Evolutionary conservation across 768 basidiomycete genomes (phyloP), one percentile per base, ranked within the genome.

Genomic region (Coprinellus aureogranulatus): DNA sequence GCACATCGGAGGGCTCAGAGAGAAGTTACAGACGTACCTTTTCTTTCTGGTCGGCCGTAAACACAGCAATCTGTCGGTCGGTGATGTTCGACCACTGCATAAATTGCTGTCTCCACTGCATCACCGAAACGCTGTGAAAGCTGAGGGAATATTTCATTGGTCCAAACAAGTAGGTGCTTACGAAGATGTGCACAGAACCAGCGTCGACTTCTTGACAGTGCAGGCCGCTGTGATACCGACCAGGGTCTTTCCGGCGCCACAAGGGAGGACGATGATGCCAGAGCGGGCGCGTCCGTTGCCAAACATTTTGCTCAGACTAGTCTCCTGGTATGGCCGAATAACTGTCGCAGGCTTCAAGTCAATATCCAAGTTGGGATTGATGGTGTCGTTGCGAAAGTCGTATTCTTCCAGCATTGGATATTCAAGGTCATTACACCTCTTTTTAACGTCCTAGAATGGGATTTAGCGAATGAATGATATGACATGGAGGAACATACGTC

Each of bases 151-250:
- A 40, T 39, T 4, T 48, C 34, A 48, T 22, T n/a, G n/a, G 22
- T 20, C 14, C 41, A 22, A 52, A 53, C 31, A 60, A 51, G 44
- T 34, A 55, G 54, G 47, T 18, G 80, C 94, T 75, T 72, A 97
- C 94, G 93, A 94, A 48, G 96, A 98, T 23, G 97, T 99, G 73
- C 96, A 98, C 44, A 99, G 77, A 14, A 99, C 95, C 18, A 99
- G 81, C 68, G 94, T 96, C 23, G 94, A 97, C 75, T 99, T 99
- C 78, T 98, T 98, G 77, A 99, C 95, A 26, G 97, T 99, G 68
- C 96, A 98, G 18, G 97, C 97, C 11, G 97, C 97, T 2, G 96
- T 98, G 67, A 99, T 98, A n/a, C 97, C 97, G 10, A 99, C 97
- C 4, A 99, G 81, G 12, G 97, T 99, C 78, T 99, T 99, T 30